phyloP scores from a whole-genome alignment of 2,329 filamentous ascomycete species.

The Aspergillus chevalieri region DNA sequence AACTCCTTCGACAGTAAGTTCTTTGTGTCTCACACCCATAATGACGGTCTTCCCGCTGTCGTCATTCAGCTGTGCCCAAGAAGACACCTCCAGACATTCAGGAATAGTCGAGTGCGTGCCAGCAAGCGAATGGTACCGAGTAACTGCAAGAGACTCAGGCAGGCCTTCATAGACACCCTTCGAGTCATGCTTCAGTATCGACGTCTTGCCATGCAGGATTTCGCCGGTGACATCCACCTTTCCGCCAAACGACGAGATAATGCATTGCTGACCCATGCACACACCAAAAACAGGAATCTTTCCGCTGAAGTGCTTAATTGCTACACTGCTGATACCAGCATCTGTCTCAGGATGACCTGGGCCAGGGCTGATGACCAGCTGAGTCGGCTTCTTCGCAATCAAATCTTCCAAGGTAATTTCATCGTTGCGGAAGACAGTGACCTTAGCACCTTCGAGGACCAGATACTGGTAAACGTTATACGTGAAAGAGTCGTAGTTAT shows the following conservation, averaged over 20 bases:
- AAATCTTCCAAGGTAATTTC: slow-evolving; percentile 80
- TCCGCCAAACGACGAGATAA: slow-evolving; percentile 88
- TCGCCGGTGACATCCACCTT: slow-evolving; percentile 89
- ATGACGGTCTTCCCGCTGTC: slow-evolving; percentile 75
- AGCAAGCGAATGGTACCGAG: slow-evolving; percentile 91
- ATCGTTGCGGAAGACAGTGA: slow-evolving; percentile 88
- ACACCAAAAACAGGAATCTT: slow-evolving; percentile 96
- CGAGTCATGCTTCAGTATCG: slow-evolving; percentile 76
- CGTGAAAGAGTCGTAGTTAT: slow-evolving; percentile 99
- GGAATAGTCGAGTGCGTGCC: slow-evolving; percentile 85
- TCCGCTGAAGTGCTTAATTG: slow-evolving; percentile 83
- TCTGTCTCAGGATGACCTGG: slow-evolving; percentile 89
- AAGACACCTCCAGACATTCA: slow-evolving; percentile 78
- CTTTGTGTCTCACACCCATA: slow-evolving; percentile 93
- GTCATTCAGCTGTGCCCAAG: slow-evolving; percentile 72
- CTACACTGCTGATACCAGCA: slow-evolving; percentile 87
- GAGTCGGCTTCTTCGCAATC: slow-evolving; percentile 76
- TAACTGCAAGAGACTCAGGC: slow-evolving; percentile 75
- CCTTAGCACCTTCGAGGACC: slow-evolving; percentile 85
- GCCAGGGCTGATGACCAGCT: slow-evolving; percentile 89
- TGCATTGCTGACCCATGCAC: slow-evolving; percentile 99
- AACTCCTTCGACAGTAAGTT: slow-evolving; percentile 86
- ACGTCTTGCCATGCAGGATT: slow-evolving; percentile 96
- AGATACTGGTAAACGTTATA: slow-evolving; percentile 99
- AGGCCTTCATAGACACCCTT: slow-evolving; percentile 89